Evolutionary conservation across 2,329 filamentous ascomycete species (phyloP).

Genomic region (Alternaria consortialis): DNA sequence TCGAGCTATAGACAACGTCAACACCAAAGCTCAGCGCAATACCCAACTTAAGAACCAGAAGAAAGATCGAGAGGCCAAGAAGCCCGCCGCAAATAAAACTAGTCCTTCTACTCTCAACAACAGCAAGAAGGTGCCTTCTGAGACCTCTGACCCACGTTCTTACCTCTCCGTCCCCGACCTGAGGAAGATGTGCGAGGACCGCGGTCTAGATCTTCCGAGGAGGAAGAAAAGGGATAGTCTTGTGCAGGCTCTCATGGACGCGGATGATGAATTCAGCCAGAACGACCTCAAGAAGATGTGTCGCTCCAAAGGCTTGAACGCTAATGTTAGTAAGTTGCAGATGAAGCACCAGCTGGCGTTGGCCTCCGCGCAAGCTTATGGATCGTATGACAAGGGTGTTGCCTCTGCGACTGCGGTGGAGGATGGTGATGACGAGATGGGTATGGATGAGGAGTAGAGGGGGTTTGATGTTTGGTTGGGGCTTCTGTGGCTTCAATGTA

Average conservation of each 20-base stretch:
- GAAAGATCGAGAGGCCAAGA: constrained; percentile 5
- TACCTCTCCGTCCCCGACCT: constrained; percentile 36
- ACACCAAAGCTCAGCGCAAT: constrained; percentile 25
- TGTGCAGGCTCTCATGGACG: constrained; percentile 31
- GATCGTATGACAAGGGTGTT: constrained; percentile 25
- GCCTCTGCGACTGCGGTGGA: constrained; percentile 8
- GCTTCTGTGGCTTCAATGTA: background rate
- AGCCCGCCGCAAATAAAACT: constrained; percentile 6
- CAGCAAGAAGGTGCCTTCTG: constrained; percentile 19
- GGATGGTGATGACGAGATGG: constrained; percentile 13
- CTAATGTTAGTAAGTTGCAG: constrained; percentile 31
- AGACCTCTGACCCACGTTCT: constrained; percentile 35
- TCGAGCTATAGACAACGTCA: constrained; percentile 25
- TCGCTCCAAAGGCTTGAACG: constrained; percentile 31
- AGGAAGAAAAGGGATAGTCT: constrained; percentile 28
- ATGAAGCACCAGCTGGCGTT: constrained; percentile 41
- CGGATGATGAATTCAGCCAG: constrained; percentile 31
- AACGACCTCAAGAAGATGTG: constrained; percentile 36
- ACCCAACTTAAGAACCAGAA: constrained; percentile 28
- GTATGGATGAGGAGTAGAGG: constrained; percentile 1
- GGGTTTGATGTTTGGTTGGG: background rate
- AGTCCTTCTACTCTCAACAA: background rate
- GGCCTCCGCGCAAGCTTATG: constrained; percentile 28
- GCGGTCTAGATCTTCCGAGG: constrained; percentile 23
- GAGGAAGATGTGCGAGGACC: constrained; percentile 29